Evolutionary conservation across 2,329 filamentous ascomycete genomes (phyloP).

Genomic region (Aureobasidium sp.): DNA sequence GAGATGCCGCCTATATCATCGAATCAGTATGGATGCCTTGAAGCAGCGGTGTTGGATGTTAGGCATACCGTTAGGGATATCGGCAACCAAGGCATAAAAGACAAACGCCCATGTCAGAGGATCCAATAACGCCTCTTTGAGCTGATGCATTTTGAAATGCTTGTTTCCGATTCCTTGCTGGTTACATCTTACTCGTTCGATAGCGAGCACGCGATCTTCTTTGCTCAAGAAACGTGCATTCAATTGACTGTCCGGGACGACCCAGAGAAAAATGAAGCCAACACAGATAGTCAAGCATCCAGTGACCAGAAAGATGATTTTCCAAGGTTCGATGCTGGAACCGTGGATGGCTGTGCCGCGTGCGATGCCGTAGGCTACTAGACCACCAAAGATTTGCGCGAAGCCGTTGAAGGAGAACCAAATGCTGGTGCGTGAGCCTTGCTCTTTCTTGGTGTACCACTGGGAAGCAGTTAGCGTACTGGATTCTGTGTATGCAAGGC

Average conservation of each 20-base stretch:
- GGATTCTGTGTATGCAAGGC: not conserved
- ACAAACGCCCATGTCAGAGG: constrained; percentile 56
- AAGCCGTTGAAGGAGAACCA: constrained; percentile 65
- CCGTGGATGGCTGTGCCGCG: constrained; percentile 49
- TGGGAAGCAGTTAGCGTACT: constrained; percentile 31
- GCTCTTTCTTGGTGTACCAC: constrained; percentile 67
- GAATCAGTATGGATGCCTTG: no score
- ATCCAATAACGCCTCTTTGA: constrained; percentile 52
- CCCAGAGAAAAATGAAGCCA: constrained; percentile 39
- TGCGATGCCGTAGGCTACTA: constrained; percentile 58
- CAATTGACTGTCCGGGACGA: constrained; percentile 53
- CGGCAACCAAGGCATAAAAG: constrained; percentile 49
- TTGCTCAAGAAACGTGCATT: constrained; percentile 58
- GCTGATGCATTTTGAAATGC: constrained; percentile 61
- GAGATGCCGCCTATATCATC: constrained; percentile 40
- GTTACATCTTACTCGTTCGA: constrained; percentile 67
- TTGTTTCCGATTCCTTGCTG: constrained; percentile 68
- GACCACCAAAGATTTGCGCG: constrained; percentile 56
- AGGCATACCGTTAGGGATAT: constrained; percentile 50
- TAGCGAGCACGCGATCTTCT: constrained; percentile 58
- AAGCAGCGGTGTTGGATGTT: no score
- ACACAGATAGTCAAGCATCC: constrained; percentile 37
- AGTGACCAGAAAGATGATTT: constrained; percentile 48
- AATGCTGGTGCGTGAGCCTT: constrained; percentile 54
- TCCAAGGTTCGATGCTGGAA: constrained; percentile 56